Conservation (phyloP, 2,329 filamentous ascomycete species). For the Camillea tinctor region DNA sequence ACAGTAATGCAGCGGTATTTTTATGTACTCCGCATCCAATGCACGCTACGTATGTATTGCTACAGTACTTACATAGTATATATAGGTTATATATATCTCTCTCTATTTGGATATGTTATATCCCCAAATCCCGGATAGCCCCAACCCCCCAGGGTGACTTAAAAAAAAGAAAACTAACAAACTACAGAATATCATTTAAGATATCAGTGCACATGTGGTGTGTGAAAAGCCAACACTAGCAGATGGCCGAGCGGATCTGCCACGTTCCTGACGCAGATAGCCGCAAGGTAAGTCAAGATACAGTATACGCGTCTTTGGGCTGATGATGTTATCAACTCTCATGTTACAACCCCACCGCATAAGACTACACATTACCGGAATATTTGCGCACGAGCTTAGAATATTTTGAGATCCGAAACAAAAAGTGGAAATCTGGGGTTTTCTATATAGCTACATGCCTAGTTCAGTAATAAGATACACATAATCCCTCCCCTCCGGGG, state of each 20-base stretch:
- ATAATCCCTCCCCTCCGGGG: too few relatives aligned
- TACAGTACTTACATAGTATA: background rate
- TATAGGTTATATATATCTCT: background rate
- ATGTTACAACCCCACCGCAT: background rate
- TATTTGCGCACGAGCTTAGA: background rate
- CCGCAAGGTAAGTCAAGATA: background rate
- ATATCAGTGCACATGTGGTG: too few relatives aligned
- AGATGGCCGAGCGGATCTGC: background rate
- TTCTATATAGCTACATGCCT: background rate
- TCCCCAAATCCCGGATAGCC: background rate
- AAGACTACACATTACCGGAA: background rate
- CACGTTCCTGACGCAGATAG: background rate
- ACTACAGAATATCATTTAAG: too few relatives aligned
- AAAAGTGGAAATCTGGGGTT: background rate
- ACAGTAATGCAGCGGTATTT: too few relatives aligned
- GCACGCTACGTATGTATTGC: too few relatives aligned
- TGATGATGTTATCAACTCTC: background rate
- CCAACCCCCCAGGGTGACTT: background rate
- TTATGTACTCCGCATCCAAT: too few relatives aligned
- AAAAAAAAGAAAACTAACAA: too few relatives aligned
- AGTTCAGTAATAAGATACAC: background rate
- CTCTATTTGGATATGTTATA: too few relatives aligned
- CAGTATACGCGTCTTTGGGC: background rate
- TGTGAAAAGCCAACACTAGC: background rate
- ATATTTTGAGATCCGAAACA: background rate